A percentile compares a stretch with the other conserved stretches of the same genome.
phyloP scores from a whole-genome alignment of 1,284 basidiomycete species.

The Tilletia setariae region DNA sequence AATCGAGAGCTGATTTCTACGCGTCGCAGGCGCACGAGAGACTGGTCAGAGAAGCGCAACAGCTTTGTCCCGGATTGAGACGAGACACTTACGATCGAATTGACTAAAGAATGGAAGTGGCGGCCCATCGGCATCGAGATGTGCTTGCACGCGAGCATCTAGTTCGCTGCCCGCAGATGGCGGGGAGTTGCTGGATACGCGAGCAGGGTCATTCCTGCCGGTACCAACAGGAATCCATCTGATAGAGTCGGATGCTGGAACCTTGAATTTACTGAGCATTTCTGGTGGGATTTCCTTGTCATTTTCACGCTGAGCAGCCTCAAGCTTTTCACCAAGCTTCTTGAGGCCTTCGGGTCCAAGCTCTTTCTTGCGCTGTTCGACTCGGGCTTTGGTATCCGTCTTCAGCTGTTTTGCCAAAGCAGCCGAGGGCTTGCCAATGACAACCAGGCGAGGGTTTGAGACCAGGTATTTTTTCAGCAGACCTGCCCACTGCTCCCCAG shows the following conservation, averaged over 20 bases:
- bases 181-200: constrained; percentile 40
- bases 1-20: constrained; percentile 74
- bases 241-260: constrained; percentile 67
- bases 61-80: neutral
- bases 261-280: constrained; percentile 74
- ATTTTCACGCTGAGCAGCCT: constrained; percentile 81
- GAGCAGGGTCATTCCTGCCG: constrained; percentile 28
- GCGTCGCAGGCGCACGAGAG: neutral
- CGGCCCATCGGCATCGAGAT: constrained; percentile 70
- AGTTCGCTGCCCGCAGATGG: constrained; percentile 33
- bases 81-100: constrained; percentile 61
- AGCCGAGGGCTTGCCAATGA: constrained; percentile 84
- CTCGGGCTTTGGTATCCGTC: constrained; percentile 73
- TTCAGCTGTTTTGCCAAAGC: constrained; percentile 77
- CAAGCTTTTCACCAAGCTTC: constrained; percentile 67
- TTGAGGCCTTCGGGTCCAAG: constrained; percentile 80
- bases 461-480: constrained; percentile 70
- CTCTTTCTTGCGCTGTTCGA: constrained; percentile 67
- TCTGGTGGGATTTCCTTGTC: constrained; percentile 75
- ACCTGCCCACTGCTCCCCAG: constrained; percentile 71
- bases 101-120: constrained; percentile 83
- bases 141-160: constrained; percentile 60
- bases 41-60: constrained; percentile 7
- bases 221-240: constrained; percentile 92
- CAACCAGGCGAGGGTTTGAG: constrained; percentile 50